Evolutionary conservation across 345 rosid genomes (phyloP), one percentile per base, ranked within the genome.

Genomic region (Pistacia integerrima): DNA sequence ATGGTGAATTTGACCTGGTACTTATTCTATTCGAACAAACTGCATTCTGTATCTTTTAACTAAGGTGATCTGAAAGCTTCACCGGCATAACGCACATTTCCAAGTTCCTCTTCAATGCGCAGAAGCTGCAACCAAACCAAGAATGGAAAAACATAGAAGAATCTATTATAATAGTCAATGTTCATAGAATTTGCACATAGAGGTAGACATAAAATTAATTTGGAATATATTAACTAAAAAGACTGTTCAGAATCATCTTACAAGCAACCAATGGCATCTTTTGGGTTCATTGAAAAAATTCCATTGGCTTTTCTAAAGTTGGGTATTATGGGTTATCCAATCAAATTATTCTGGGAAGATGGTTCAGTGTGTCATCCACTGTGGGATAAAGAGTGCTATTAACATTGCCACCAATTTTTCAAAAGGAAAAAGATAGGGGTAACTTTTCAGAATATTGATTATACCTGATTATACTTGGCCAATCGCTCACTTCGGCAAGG

Each of bases 381-480:
- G 46, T 30, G n/a, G 11, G 16, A 16, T 38, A 46, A 48, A 3
- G 9, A 41, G 14, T 61, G 3, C 48, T 11, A 33, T 64, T 35
- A 7, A 44, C 5, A 8, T 62, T 28, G 44, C 44, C 41, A 41
- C 46, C 46, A 41, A 41, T 5, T 41, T 41, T 41, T 41, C 6
- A 25, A 41, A 41, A 41, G 46, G 6, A 5, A 41, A 41, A 8
- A 41, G 46, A 41, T 41, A 41, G 46, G 46, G 8, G 8, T 41
- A 41, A 41, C 46, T 41, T 41, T 41, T 5, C 14, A 36, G 62
- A 57, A 13, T 36, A 59, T 13, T 49, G 35, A 77, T 13, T 48
- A 57, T 87, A 92, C 99, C 97, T 97, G 99, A 75, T 97, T 97
- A 85, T 97, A 97, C 84, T 94, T 97, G 83, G 99, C 94, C 76